Evolutionary conservation across 2,329 filamentous ascomycete species (phyloP).

Genomic region (Paecilomyces dactylethromorphus): DNA sequence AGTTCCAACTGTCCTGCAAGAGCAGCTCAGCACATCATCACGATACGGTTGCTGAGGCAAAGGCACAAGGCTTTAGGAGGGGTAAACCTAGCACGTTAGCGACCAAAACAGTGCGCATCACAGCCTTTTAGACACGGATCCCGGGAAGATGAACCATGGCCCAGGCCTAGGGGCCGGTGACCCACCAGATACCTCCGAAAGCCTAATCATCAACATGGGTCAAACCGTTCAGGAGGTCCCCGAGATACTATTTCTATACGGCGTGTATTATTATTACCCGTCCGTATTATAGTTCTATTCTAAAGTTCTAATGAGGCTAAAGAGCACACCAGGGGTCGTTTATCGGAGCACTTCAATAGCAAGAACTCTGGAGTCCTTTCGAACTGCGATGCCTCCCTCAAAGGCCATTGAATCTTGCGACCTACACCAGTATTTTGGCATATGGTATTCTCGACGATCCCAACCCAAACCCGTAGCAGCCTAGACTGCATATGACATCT

Average conservation of each 20-base stretch:
- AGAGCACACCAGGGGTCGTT: not conserved
- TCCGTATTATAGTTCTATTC: not conserved
- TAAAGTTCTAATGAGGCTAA: not conserved
- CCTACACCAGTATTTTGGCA: not conserved
- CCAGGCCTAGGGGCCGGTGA: not conserved
- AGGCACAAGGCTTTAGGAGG: not conserved
- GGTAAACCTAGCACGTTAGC: not conserved
- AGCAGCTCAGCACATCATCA: not conserved
- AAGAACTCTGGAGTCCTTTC: not conserved
- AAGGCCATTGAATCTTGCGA: not conserved
- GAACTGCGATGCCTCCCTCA: not conserved
- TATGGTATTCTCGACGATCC: not conserved
- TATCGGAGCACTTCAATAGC: not conserved
- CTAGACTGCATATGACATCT: not conserved
- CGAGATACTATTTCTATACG: not conserved
- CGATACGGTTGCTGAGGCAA: not conserved
- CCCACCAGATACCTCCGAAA: not conserved
- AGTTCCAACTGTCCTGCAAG: not conserved
- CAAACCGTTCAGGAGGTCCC: not conserved
- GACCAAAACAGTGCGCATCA: not conserved
- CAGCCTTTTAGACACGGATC: not conserved
- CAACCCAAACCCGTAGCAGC: not conserved
- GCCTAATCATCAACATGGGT: not conserved
- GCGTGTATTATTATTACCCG: not conserved
- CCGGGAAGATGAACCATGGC: not conserved